phyloP scores from a whole-genome alignment of 1,284 basidiomycete species.

The Hymenochaete sp. region DNA sequence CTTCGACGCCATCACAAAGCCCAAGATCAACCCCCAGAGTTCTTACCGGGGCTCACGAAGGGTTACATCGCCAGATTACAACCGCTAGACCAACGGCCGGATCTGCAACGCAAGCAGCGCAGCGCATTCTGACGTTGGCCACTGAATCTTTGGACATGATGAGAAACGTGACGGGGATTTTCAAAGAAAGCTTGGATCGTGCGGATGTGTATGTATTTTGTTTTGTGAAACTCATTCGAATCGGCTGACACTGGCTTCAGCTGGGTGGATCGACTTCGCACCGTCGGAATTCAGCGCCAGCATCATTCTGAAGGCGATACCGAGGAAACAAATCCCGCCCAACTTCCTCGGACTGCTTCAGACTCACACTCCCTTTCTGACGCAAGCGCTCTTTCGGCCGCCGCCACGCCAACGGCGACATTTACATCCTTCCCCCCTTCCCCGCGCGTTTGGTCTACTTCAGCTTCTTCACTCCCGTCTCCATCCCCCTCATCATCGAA shows the following conservation, averaged over 20 bases:
- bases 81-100: constrained; percentile 37
- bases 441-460: constrained; percentile 11
- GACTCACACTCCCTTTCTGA: constrained; percentile 1
- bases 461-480: neutral
- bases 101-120: constrained; percentile 63
- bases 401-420: constrained; percentile 12
- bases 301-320: constrained; percentile 15
- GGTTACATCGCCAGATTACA: constrained; percentile 10
- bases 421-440: constrained; percentile 16
- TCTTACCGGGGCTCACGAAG: neutral
- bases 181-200: constrained; percentile 80
- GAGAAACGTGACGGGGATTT: constrained; percentile 75
- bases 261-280: constrained; percentile 71
- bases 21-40: constrained; percentile 1
- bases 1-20: constrained; percentile 13
- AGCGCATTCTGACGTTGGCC: constrained; percentile 74
- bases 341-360: neutral
- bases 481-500: constrained; percentile 7
- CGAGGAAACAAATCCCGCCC: neutral
- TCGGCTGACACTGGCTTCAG: constrained; percentile 27
- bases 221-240: neutral
- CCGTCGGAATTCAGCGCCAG: constrained; percentile 65
- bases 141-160: constrained; percentile 91
- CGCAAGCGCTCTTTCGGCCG: constrained; percentile 1
- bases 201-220: constrained; percentile 68